Percentiles rank a stretch among this genome's conserved stretches.
Evolutionary conservation across 306 rosid species (phyloP).

Genomic region (Carpinus fangiana): DNA sequence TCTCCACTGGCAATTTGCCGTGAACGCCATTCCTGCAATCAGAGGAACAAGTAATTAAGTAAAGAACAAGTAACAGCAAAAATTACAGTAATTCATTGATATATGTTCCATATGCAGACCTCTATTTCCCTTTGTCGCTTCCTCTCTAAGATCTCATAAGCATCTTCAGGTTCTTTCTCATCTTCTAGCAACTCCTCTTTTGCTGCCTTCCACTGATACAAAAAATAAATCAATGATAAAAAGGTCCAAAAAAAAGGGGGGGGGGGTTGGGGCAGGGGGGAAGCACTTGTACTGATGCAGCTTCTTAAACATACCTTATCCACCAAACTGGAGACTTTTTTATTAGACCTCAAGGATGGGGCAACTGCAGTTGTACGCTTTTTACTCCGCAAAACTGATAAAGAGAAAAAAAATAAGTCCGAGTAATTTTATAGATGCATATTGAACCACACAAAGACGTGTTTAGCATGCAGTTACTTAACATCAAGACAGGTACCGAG

Average conservation of each 20-base stretch:
- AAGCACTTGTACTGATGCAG: neutral
- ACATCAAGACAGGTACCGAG: neutral
- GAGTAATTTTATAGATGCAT: neutral
- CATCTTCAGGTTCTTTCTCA: constrained; percentile 82
- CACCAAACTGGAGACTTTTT: constrained; percentile 87
- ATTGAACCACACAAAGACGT: neutral
- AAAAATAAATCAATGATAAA: constrained; percentile 18
- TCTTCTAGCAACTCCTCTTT: constrained; percentile 95
- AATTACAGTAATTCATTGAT: constrained; percentile 1
- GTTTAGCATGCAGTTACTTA: neutral
- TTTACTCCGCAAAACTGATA: constrained; percentile 57
- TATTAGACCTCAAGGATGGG: constrained; percentile 84
- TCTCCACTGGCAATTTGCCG: constrained; percentile 92
- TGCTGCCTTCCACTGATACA: constrained; percentile 92
- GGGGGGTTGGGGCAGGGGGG: too few relatives aligned
- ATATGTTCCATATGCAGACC: constrained; percentile 39
- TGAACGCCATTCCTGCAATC: constrained; percentile 77
- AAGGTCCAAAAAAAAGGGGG: neutral
- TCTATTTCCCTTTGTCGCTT: constrained; percentile 94
- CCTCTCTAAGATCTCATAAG: constrained; percentile 70
- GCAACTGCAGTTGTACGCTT: constrained; percentile 73
- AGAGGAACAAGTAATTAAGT: constrained; percentile 8
- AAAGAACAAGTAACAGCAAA: constrained; percentile 27
- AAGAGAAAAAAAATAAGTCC: constrained; percentile 15
- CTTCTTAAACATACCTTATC: constrained; percentile 60